These are phyloP conservation scores for Warburgia ugandensis DNA, from an alignment of 164 flowering plant genomes.

Conservation along the genomic window DNA sequence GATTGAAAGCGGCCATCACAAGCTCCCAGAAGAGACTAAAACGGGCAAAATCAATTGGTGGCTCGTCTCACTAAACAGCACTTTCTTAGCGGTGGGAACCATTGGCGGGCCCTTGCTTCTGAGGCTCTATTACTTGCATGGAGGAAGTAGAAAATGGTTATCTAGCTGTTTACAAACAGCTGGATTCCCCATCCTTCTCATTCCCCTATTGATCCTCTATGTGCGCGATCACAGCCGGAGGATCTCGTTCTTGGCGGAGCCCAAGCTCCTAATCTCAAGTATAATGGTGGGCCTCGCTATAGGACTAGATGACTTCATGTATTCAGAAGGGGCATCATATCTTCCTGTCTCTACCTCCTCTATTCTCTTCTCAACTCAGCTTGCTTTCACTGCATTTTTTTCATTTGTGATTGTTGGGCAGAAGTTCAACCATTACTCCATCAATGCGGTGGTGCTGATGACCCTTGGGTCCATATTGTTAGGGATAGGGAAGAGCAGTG, in stretches of 20 bases:
- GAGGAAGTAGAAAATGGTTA: conserved; percentile 27
- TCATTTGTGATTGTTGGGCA: conserved; percentile 19
- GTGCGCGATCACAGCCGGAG: not conserved
- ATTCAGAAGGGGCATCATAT: conserved; percentile 6
- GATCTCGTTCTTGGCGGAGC: not conserved
- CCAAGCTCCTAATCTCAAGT: not conserved
- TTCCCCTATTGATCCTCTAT: conserved; percentile 15
- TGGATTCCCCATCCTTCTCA: conserved; percentile 19
- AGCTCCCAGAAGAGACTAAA: no score
- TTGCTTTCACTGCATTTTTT: conserved; percentile 21
- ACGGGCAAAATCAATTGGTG: no score
- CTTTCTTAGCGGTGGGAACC: no score
- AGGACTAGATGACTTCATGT: conserved; percentile 10
- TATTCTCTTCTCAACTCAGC: conserved; percentile 15
- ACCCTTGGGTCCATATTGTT: conserved; percentile 14
- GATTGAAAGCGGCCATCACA: no score
- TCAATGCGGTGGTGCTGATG: conserved; percentile 14
- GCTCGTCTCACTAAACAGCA: no score
- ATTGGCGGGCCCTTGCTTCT: conserved; percentile 17
- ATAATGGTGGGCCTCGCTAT: conserved; percentile 3
- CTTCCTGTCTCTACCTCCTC: conserved; percentile 21
- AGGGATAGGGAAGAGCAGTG: conserved; percentile 10
- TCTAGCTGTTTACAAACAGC: conserved; percentile 17
- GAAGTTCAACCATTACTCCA: conserved; percentile 19
- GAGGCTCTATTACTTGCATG: conserved; percentile 24